Evolutionary conservation across 2,329 filamentous ascomycete genomes (phyloP), one percentile per base, ranked within the genome.

Genomic region (Gliomastix tumulicola): DNA sequence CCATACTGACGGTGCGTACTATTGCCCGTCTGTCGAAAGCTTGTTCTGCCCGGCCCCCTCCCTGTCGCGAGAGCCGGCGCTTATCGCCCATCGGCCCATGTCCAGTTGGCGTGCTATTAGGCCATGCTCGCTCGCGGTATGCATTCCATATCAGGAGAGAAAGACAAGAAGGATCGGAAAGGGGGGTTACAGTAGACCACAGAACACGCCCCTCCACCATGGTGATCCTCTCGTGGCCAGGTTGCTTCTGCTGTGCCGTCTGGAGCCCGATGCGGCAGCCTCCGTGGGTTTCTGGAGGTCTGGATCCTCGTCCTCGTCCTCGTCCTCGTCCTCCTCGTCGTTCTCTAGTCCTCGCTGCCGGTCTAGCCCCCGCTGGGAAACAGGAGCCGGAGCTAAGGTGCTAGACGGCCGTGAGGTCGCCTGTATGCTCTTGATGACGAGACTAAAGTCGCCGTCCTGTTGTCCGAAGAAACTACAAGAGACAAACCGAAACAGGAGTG

Each of bases 381-480:
- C n/a, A n/a, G n/a, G n/a, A n/a, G n/a, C n/a, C n/a, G n/a, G n/a
- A n/a, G 30, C 19, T 33, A 20, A 11, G 20, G 15, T 15, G 36
- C 8, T 19, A 10, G 25, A 15, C 18, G 13, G 23, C 13, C 10
- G 20, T 7, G 4, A 18, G 31, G 25, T 32, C 6, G 54, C 55
- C 12, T 48, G 46, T 34, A 61, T 58, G 21, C 49, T 49, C 30
- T 49, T 43, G 9, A 61, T 40, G 7, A 53, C 48, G 11, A 61
- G 35, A 30, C 49, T 44, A 33, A 88, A 88, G 4, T 76, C 65
- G 4, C 85, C 85, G 43, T 84, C 66, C 56, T 89, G 84, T 1
- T 71, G 60, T 8, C 80, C 84, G 46, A 89, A 89, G 64, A 87
- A 88, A 57, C 84, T 87, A 46, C 25, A 28, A 31, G n/a, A 32